Evolutionary conservation across 352 stramenopile species (phyloP).

Genomic region (Globisporangium spinosum): DNA sequence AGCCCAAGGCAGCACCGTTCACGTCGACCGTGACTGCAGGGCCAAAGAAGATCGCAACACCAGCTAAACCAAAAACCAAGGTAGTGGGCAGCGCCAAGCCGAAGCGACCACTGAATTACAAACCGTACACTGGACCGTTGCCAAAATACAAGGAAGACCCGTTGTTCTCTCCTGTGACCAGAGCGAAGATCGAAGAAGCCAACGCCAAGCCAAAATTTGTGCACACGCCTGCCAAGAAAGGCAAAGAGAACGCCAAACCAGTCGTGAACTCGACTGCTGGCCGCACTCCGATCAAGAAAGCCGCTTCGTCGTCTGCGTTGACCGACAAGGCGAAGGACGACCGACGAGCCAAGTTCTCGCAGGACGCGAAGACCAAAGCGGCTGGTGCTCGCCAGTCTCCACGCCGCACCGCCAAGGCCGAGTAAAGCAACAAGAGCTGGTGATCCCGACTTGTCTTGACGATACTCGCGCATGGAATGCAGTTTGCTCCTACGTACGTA

Average conservation of each 20-base stretch:
- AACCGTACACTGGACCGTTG: constrained; percentile 63
- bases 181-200: constrained; percentile 15
- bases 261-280: constrained; percentile 23
- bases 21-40: constrained; percentile 13
- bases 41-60: constrained; percentile 2
- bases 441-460: neutral
- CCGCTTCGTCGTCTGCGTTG: constrained; percentile 8
- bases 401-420: neutral
- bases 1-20: constrained; percentile 13
- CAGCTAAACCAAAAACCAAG: constrained; percentile 4
- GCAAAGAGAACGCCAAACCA: constrained; percentile 23
- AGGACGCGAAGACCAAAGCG: constrained; percentile 36
- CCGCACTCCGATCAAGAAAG: constrained; percentile 28
- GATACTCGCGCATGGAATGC: neutral
- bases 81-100: constrained; percentile 1
- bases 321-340: constrained; percentile 25
- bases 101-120: constrained; percentile 32
- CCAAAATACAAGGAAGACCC: constrained; percentile 58
- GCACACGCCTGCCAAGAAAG: constrained; percentile 19
- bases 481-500: neutral
- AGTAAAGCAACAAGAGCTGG: neutral
- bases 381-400: constrained; percentile 13
- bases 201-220: constrained; percentile 26
- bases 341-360: constrained; percentile 33
- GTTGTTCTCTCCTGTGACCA: constrained; percentile 43